Evolutionary conservation across 352 stramenopile genomes (phyloP).

Genomic region (Phytophthora nicotianae): DNA sequence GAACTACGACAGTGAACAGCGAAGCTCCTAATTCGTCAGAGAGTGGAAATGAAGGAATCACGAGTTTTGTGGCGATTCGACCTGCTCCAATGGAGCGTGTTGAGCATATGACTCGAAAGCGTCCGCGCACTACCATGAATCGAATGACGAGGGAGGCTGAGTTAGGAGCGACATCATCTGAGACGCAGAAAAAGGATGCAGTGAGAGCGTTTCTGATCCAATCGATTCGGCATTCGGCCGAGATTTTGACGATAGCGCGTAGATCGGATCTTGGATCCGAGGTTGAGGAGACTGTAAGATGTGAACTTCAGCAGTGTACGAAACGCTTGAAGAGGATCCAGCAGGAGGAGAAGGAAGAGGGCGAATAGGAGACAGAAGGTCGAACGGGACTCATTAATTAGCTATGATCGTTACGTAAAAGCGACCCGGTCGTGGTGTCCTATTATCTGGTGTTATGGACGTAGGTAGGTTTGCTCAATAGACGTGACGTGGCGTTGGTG

Average conservation of each 20-base stretch:
- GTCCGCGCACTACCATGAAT: background rate
- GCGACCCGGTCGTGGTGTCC: too few relatives aligned
- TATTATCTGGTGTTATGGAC: background rate
- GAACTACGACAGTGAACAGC: conserved; percentile 3
- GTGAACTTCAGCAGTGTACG: conserved; percentile 23
- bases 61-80: background rate
- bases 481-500: background rate
- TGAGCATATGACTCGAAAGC: conserved; percentile 7
- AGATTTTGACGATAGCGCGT: conserved; percentile 17
- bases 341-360: conserved; percentile 7
- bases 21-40: background rate
- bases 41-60: background rate
- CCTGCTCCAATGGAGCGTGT: background rate
- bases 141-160: conserved; percentile 4
- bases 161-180: background rate
- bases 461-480: background rate
- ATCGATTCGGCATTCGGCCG: conserved; percentile 17
- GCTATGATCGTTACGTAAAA: background rate
- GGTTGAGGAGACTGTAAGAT: conserved; percentile 14
- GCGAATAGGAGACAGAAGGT: conserved; percentile 1
- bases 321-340: conserved; percentile 27
- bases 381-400: conserved; percentile 3
- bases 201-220: conserved; percentile 17
- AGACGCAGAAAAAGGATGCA: background rate
- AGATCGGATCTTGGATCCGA: conserved; percentile 11